Conservation (phyloP, 768 basidiomycete species). For the Lepiota venenata region DNA sequence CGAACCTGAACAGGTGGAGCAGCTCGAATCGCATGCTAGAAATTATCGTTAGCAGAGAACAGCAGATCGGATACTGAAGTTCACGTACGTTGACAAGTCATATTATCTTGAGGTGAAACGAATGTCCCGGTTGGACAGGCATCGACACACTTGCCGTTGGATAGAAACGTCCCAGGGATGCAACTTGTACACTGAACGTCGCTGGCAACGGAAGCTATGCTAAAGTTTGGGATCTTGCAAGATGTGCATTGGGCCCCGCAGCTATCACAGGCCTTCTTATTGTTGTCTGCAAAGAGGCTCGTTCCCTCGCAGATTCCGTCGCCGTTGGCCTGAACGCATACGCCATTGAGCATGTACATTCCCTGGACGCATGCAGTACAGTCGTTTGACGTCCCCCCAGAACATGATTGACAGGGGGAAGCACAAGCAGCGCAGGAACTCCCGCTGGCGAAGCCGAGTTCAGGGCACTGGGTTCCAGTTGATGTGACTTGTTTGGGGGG, state of each 20-base stretch:
- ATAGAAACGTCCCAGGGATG: constrained; percentile 73
- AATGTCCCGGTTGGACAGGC: constrained; percentile 75
- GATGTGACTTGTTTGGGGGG: constrained; percentile 48
- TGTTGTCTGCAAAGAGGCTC: constrained; percentile 69
- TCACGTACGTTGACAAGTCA: constrained; percentile 59
- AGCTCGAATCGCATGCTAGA: constrained; percentile 68
- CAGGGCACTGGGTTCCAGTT: constrained; percentile 56
- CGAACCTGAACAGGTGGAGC: constrained; percentile 64
- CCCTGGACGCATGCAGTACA: constrained; percentile 68
- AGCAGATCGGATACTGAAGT: not conserved
- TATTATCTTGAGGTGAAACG: constrained; percentile 64
- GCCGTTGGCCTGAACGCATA: constrained; percentile 60
- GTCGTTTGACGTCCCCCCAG: constrained; percentile 55
- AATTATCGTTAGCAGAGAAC: not conserved
- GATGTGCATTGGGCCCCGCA: constrained; percentile 77
- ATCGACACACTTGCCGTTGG: constrained; percentile 62
- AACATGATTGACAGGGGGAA: constrained; percentile 65
- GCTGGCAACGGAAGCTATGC: constrained; percentile 54
- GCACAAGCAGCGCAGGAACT: constrained; percentile 56
- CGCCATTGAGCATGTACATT: constrained; percentile 57
- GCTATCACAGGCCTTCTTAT: constrained; percentile 76
- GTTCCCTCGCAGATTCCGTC: constrained; percentile 72
- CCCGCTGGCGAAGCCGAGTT: constrained; percentile 56
- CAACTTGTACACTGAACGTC: constrained; percentile 76
- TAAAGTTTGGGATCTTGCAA: constrained; percentile 73